phyloP scores from a whole-genome alignment of 345 rosid species.

The Leavenworthia alabamica region DNA sequence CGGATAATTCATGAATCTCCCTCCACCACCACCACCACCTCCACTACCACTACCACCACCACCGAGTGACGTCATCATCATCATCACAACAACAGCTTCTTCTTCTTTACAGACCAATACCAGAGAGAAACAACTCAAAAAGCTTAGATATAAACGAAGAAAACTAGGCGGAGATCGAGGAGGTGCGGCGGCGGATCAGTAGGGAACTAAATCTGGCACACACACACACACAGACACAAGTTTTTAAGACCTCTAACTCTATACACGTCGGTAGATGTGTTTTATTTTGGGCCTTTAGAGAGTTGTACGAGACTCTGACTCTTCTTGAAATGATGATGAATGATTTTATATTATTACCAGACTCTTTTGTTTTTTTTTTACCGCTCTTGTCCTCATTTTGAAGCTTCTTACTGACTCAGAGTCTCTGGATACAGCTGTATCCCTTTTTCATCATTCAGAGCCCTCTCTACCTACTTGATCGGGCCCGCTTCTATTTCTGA shows the following conservation, averaged over 20 bases:
- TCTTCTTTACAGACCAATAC: no score
- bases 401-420: constrained; percentile 27
- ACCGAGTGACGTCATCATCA: constrained; percentile 41
- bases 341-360: background rate
- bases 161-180: constrained; percentile 1
- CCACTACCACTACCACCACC: constrained; percentile 30
- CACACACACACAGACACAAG: constrained; percentile 14
- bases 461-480: constrained; percentile 17
- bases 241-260: constrained; percentile 18
- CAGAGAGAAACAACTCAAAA: background rate
- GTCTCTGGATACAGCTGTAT: constrained; percentile 29
- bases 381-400: constrained; percentile 12
- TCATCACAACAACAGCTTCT: constrained; percentile 26
- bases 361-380: background rate
- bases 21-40: constrained; percentile 15
- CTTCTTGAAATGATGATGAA: background rate
- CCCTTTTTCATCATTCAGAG: background rate
- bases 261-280: constrained; percentile 28
- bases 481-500: constrained; percentile 8
- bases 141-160: background rate
- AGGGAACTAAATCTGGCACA: constrained; percentile 19
- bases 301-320: constrained; percentile 12
- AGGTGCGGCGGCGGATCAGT: constrained; percentile 25
- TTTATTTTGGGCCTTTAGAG: background rate
- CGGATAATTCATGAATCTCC: constrained; percentile 71